Conservation (phyloP, 768 basidiomycete species). For the Amanita subjunquillea region DNA sequence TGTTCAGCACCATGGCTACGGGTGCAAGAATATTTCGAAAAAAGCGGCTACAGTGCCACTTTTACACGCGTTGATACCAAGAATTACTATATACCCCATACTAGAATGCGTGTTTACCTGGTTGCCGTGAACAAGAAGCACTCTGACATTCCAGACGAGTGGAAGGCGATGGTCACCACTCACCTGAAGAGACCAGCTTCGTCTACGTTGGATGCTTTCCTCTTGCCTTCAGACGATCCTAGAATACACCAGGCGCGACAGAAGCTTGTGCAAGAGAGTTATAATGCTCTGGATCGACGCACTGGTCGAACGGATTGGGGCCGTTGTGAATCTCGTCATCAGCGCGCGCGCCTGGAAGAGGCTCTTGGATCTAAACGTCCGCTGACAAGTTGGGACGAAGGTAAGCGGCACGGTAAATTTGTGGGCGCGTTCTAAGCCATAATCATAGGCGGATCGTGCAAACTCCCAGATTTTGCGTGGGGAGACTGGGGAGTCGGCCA, state of each 20-base stretch:
- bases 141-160: conserved; percentile 53
- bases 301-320: conserved; percentile 83
- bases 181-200: conserved; percentile 79
- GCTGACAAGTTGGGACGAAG: conserved; percentile 89
- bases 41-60: conserved; percentile 66
- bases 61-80: conserved; percentile 73
- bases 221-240: conserved; percentile 85
- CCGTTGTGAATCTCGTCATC: conserved; percentile 87
- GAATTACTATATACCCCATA: conserved; percentile 90
- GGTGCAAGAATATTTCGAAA: conserved; percentile 69
- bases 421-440: not conserved
- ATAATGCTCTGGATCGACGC: conserved; percentile 51
- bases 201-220: conserved; percentile 81
- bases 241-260: conserved; percentile 85
- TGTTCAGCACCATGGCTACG: conserved; percentile 80
- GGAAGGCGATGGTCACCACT: conserved; percentile 50
- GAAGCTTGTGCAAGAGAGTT: conserved; percentile 66
- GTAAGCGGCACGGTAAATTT: conserved; percentile 22
- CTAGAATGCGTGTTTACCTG: conserved; percentile 83
- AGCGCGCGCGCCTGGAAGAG: conserved; percentile 79
- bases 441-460: conserved; percentile 63
- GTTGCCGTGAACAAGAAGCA: conserved; percentile 61
- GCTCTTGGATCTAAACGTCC: conserved; percentile 74
- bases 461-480: conserved; percentile 86
- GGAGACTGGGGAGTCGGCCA: conserved; percentile 89